Base-by-base conservation (phyloP, 2,329 filamentous ascomycete species). In the Beauveria bassiana region DNA sequence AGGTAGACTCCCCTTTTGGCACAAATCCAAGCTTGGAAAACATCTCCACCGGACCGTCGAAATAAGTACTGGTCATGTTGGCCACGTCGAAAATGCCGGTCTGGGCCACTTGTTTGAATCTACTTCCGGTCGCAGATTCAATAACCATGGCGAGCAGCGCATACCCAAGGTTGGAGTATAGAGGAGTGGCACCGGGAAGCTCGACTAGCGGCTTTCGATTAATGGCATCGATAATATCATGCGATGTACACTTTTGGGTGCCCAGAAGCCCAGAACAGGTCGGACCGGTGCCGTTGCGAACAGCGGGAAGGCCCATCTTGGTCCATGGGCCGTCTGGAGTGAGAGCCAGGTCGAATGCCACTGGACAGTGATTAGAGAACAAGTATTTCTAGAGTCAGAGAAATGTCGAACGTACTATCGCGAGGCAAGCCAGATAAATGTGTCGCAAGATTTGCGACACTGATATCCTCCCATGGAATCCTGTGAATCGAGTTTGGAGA, bases 161-260 rank as follows among this genome's bases (percentile, higher is more conserved):
- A 22, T 79, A 78, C 1, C 73, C 79, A 3, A 76, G 69, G 64
- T 83, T 82, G 31, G 79, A 78, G 67, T 84, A 84, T 3, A 74
- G 70, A 0, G 81, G 79, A 3, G 71, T 76, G 0, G 74, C 72
- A 64, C 77, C 79, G 0, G 80, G 75, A 0, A 70, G 66, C 56
- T 77, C 80, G 1, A 75, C 69, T 0, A 79, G 79, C 40, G 69
- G 66, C 10, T 67, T 66, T 18, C 64, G 64, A 46, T 70, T 70
- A 45, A 73, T 65, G 7, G 69, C 64, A 6, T 64, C 45, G 1
- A 73, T 62, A 1, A 73, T 64, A 47, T 75, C 70, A 5, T 69
- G 65, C 59, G 56, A 63, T 4, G 65, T 71, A 26, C 76, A 73
- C 1, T 71, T 65, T 0, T 64, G 65, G 0, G 73, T 72, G 0